Conservation (phyloP, 2,329 filamentous ascomycete species). For the Trichoderma brevicompactum region DNA sequence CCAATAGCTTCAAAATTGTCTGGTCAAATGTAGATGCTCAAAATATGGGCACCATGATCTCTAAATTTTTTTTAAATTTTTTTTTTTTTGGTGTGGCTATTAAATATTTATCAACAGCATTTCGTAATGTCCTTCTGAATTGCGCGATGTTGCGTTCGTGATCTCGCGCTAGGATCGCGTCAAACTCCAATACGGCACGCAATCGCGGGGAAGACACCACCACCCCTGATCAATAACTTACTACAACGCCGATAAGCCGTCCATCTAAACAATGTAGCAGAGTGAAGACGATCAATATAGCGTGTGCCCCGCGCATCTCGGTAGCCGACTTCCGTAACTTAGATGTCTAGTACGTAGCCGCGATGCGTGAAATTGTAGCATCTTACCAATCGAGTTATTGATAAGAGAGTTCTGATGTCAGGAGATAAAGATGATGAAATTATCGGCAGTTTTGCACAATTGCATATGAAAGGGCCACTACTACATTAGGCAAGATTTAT, state of each 20-base stretch:
- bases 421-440: slow-evolving; percentile 19
- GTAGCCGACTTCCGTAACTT: slow-evolving; percentile 17
- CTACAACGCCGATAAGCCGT: background rate
- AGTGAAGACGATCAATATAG: background rate
- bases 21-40: no score
- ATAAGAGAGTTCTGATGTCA: background rate
- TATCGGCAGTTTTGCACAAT: slow-evolving; percentile 26
- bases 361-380: background rate
- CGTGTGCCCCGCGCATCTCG: background rate
- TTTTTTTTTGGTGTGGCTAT: background rate
- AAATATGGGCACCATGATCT: no score
- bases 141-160: slow-evolving; percentile 19
- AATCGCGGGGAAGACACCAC: slow-evolving; percentile 26
- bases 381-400: slow-evolving; percentile 15
- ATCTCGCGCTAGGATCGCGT: slow-evolving; percentile 20
- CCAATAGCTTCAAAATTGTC: no score
- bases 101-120: background rate
- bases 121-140: slow-evolving; percentile 14
- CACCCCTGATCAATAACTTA: background rate
- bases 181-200: slow-evolving; percentile 24
- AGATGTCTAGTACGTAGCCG: background rate
- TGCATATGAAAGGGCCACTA: background rate
- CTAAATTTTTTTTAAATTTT: background rate
- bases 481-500: background rate
- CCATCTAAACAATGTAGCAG: background rate